Evolutionary conservation across 345 rosid genomes (phyloP).

Genomic region (Dipteronia dyeriana): DNA sequence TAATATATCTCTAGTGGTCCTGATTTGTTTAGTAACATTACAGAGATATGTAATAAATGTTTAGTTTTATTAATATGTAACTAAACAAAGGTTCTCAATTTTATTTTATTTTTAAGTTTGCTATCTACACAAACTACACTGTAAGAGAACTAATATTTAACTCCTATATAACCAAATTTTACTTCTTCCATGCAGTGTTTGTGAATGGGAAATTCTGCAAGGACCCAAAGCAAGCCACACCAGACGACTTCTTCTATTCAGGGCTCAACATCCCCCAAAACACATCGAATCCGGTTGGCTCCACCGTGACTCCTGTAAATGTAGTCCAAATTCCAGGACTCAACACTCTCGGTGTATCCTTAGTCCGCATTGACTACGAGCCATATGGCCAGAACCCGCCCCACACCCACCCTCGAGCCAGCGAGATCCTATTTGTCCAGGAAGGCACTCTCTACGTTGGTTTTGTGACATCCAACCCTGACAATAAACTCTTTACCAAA

Average conservation of each 20-base stretch:
- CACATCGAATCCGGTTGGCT: conserved; percentile 18
- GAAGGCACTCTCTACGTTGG: conserved; percentile 29
- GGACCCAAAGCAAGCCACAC: conserved; percentile 25
- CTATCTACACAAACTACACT: no score
- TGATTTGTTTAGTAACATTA: not conserved
- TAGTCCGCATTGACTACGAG: conserved; percentile 31
- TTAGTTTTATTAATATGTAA: no score
- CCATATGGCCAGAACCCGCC: conserved; percentile 34
- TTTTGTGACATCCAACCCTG: conserved; percentile 25
- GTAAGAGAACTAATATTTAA: no score
- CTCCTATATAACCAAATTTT: not conserved
- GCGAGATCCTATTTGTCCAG: conserved; percentile 20
- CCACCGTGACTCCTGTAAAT: conserved; percentile 8
- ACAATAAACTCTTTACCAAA: conserved; percentile 24
- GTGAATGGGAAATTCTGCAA: conserved; percentile 39
- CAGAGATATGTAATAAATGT: no score
- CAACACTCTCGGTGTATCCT: conserved; percentile 32
- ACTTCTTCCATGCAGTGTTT: conserved; percentile 12
- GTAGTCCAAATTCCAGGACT: conserved; percentile 32
- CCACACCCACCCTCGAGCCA: conserved; percentile 32
- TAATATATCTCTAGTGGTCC: not conserved
- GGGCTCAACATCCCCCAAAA: conserved; percentile 21
- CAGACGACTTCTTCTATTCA: conserved; percentile 26
- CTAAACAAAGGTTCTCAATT: no score
- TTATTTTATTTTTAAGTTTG: no score